Percentiles rank a stretch among this genome's conserved stretches.
phyloP scores from a whole-genome alignment of 441 rosid species.

The Aleurites moluccanus region DNA sequence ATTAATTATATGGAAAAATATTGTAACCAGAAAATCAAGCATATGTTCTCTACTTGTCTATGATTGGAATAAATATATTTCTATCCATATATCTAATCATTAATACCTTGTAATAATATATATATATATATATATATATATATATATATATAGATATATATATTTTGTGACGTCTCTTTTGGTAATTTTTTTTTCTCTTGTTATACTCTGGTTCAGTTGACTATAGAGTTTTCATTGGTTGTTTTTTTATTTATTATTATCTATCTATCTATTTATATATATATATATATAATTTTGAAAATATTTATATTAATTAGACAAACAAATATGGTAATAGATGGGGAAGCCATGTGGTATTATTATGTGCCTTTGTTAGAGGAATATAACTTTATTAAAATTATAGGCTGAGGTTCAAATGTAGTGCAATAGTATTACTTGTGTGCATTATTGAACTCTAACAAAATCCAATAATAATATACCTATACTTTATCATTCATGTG shows the following conservation, averaged over 20 bases:
- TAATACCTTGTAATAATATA: neutral
- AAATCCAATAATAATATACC: neutral
- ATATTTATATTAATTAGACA: neutral
- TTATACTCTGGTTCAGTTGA: neutral
- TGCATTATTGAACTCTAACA: neutral
- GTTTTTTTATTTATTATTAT: neutral
- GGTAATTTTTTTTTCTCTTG: neutral
- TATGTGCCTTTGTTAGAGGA: neutral
- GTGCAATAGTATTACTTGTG: neutral
- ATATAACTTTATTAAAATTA: neutral
- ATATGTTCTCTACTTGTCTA: neutral
- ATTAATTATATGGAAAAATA: neutral
- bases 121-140: too few species aligned
- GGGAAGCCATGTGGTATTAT: neutral
- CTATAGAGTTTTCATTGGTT: neutral
- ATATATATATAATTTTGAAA: neutral
- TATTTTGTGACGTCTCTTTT: neutral
- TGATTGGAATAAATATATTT: neutral
- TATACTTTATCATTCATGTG: neutral
- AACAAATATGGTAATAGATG: neutral
- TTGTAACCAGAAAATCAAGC: neutral
- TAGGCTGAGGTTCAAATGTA: neutral
- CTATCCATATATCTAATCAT: neutral
- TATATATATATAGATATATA: too few species aligned
- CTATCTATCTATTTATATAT: too few species aligned